Percentiles rank a stretch among this genome's conserved stretches.
These are phyloP conservation scores for Metarhizium guizhouense DNA, from an alignment of 2,329 filamentous ascomycete genomes.

Conservation along the genomic window DNA sequence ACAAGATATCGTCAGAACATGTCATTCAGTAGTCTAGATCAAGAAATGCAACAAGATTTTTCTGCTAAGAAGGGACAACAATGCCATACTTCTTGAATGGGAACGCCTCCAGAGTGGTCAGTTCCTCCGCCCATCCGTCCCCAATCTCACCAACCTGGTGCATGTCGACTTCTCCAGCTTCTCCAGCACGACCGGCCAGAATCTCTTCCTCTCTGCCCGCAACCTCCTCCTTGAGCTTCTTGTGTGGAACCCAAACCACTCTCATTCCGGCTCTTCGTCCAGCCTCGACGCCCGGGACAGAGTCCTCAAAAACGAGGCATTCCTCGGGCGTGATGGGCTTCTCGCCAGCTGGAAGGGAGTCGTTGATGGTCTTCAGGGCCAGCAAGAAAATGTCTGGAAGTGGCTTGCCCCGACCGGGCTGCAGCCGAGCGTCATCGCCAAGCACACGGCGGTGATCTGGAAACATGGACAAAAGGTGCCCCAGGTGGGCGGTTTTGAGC, in stretches of 20 bases:
- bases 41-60: not conserved
- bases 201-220: constrained; percentile 70
- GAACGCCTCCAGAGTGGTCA: constrained; percentile 41
- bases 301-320: constrained; percentile 94
- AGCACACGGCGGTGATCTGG: constrained; percentile 62
- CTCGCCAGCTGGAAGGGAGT: constrained; percentile 53
- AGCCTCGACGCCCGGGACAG: constrained; percentile 84
- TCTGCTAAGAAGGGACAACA: constrained; percentile 19
- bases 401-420: constrained; percentile 78
- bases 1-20: too few relatives aligned
- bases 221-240: constrained; percentile 67
- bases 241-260: constrained; percentile 86
- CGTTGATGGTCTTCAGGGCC: constrained; percentile 78
- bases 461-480: constrained; percentile 56
- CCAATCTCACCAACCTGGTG: constrained; percentile 47
- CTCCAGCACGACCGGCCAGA: constrained; percentile 70
- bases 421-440: constrained; percentile 76
- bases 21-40: not conserved
- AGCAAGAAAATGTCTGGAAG: constrained; percentile 90
- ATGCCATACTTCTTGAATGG: constrained; percentile 53
- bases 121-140: constrained; percentile 54
- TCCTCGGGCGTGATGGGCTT: constrained; percentile 67
- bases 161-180: constrained; percentile 46
- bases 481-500: constrained; percentile 62
- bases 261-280: constrained; percentile 90